Percentiles rank a stretch among this genome's conserved stretches.
Evolutionary conservation across 2,329 filamentous ascomycete genomes (phyloP).

Genomic region (Penicillium sp.): DNA sequence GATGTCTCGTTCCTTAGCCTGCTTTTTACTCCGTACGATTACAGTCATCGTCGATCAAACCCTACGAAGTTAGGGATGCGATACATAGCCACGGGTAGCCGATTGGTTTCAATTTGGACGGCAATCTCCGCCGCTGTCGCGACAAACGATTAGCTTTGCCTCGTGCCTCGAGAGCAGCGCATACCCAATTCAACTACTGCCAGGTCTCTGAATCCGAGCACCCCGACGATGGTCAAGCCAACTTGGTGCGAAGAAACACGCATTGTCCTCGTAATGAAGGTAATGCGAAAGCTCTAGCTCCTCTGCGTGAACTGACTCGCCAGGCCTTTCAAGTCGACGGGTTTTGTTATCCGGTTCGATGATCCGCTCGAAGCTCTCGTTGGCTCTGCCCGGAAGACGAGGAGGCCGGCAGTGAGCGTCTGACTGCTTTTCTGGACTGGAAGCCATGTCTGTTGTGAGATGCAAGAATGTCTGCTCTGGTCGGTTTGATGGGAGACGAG

Average conservation of each 20-base stretch:
- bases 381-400: neutral
- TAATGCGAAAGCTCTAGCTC: constrained; percentile 35
- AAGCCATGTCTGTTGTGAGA: constrained; percentile 15
- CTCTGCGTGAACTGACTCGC: constrained; percentile 17
- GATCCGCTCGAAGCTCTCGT: constrained; percentile 1
- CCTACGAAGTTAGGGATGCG: neutral
- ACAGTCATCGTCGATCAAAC: neutral
- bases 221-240: constrained; percentile 26
- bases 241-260: constrained; percentile 39
- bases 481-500: constrained; percentile 1
- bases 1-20: neutral
- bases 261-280: constrained; percentile 43
- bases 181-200: neutral
- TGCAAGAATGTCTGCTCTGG: neutral
- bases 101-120: neutral
- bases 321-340: constrained; percentile 10
- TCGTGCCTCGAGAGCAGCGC: neutral
- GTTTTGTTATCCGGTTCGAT: neutral
- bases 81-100: neutral
- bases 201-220: neutral
- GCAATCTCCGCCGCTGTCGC: neutral
- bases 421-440: constrained; percentile 7
- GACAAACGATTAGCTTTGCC: neutral
- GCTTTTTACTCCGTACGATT: neutral
- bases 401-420: neutral